Evolutionary conservation across 345 rosid genomes (phyloP).

Genomic region (Gossypium bickii): DNA sequence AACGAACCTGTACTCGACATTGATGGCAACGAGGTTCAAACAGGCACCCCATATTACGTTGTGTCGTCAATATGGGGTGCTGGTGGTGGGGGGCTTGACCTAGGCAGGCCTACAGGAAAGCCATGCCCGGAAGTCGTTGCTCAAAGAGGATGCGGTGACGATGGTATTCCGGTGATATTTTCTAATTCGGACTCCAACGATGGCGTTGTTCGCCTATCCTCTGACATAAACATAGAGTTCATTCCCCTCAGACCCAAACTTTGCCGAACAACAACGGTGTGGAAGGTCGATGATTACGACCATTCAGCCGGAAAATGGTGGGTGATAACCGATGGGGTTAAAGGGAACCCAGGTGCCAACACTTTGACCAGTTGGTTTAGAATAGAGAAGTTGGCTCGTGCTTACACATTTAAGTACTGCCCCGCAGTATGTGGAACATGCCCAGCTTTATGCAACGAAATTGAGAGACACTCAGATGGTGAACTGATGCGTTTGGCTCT

Average conservation of each 20-base stretch:
- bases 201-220: background rate
- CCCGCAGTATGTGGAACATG: background rate
- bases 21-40: background rate
- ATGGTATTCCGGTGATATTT: background rate
- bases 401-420: background rate
- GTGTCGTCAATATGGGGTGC: background rate
- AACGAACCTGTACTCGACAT: background rate
- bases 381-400: background rate
- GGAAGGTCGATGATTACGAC: background rate
- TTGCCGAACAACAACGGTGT: background rate
- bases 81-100: background rate
- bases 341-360: background rate
- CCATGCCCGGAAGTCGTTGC: background rate
- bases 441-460: background rate
- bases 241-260: background rate
- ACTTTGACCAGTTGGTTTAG: slow-evolving; percentile 13
- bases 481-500: background rate
- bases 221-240: background rate
- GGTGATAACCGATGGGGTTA: background rate
- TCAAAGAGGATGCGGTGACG: background rate
- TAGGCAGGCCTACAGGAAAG: background rate
- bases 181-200: background rate
- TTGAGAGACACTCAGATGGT: background rate
- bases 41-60: background rate
- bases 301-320: background rate